Percentiles rank a stretch among this genome's conserved stretches.
These are phyloP conservation scores for Arthrobotrys sphaeroides DNA, from an alignment of 2,329 filamentous ascomycete species.

Conservation along the genomic window DNA sequence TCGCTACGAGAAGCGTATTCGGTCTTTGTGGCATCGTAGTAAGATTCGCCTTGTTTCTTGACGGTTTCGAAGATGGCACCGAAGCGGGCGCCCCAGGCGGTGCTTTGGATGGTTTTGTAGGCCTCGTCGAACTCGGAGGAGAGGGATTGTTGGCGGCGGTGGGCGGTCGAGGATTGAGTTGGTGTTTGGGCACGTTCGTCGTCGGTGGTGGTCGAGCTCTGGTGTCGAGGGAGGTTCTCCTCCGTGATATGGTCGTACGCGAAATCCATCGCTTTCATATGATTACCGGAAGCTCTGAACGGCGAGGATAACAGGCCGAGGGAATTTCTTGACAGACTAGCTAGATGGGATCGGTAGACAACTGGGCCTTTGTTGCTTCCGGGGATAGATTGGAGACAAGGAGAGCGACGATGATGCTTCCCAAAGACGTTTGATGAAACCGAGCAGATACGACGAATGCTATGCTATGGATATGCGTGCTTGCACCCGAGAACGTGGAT, in stretches of 20 bases:
- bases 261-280: constrained; percentile 77
- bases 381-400: neutral
- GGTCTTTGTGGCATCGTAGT: constrained; percentile 82
- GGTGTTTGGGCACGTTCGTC: constrained; percentile 61
- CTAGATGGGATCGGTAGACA: constrained; percentile 5
- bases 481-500: neutral
- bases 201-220: constrained; percentile 65
- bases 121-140: constrained; percentile 93
- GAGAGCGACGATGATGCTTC: neutral
- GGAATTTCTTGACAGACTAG: neutral
- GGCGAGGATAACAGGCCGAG: neutral
- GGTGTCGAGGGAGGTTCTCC: constrained; percentile 73
- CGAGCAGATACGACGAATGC: neutral
- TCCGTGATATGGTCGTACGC: constrained; percentile 97
- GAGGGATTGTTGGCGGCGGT: constrained; percentile 66
- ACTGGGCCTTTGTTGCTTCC: neutral
- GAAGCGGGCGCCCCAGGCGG: constrained; percentile 87
- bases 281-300: neutral
- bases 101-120: constrained; percentile 90
- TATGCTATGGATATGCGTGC: constrained; percentile 4
- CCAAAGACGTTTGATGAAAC: neutral
- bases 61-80: constrained; percentile 90
- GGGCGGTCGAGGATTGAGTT: constrained; percentile 54
- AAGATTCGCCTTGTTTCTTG: constrained; percentile 92
- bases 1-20: constrained; percentile 81